phyloP scores from a whole-genome alignment of 495 filamentous ascomycete genomes.

The Extremus antarcticus region DNA sequence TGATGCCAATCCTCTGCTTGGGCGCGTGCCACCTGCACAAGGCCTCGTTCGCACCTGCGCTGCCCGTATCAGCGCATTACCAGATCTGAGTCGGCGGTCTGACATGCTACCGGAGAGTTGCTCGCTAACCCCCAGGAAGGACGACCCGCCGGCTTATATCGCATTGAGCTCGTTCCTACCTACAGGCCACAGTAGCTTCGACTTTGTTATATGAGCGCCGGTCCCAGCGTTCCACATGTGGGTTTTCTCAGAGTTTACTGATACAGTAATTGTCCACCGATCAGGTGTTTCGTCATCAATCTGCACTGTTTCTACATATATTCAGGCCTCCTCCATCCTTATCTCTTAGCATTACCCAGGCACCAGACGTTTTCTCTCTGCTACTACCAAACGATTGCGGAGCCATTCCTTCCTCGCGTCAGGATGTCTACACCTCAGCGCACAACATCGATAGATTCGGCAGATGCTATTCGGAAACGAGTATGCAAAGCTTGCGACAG shows the following conservation, averaged over 20 bases:
- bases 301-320: too few relatives aligned
- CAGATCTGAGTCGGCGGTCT: not conserved
- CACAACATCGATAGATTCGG: constrained; percentile 5
- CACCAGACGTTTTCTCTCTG: too few relatives aligned
- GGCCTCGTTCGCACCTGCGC: not conserved
- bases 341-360: too few relatives aligned
- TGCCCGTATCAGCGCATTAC: not conserved
- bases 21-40: not conserved
- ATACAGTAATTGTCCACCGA: too few relatives aligned
- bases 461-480: constrained; percentile 39
- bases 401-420: not conserved
- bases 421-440: not conserved
- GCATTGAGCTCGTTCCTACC: not conserved
- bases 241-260: too few relatives aligned
- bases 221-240: not conserved
- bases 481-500: constrained; percentile 63
- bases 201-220: not conserved
- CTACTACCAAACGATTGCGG: too few relatives aligned
- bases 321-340: too few relatives aligned
- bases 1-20: not conserved
- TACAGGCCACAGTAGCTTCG: not conserved
- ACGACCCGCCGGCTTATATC: not conserved
- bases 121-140: not conserved
- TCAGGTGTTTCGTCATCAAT: too few relatives aligned
- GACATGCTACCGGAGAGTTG: not conserved